Base-by-base conservation (phyloP, 2,329 filamentous ascomycete species). In the Myotisia sp. region DNA sequence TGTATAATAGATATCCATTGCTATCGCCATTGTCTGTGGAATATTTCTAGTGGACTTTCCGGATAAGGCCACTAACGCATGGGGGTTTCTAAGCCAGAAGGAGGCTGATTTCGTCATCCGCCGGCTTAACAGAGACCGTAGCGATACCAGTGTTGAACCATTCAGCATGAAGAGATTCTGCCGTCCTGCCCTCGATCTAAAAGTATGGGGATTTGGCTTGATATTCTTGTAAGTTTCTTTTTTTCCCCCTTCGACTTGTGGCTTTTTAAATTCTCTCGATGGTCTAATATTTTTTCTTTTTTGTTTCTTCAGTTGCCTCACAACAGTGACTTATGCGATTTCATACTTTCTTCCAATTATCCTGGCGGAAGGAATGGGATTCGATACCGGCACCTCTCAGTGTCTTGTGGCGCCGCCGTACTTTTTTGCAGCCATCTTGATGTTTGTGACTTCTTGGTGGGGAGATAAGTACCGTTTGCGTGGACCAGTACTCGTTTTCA, bases 341-440 rank as follows among this genome's bases (percentile, higher is more conserved):
- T 77, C 79, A 2, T 87, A 80, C 54, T 87, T 86, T 50, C 58
- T 86, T 3, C 81, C 82, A 5, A 71, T 86, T 47, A 81, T 90
- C 45, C 70, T 92, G 4, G 49, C 50, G 6, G 43, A 57, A 16
- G 66, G 67, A 12, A 70, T 86, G 63, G 68, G 71, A 9, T 86
- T 82, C 60, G 62, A 55, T 29, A 62, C 76, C 4, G 75, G 65
- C 5, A 62, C 62, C 31, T 63, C 78, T 0, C 79, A 84, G 54
- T 82, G 78, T 49, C 70, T 86, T 3, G 67, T 76, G 3, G 78
- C 81, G 0, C 78, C 77, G 0, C 76, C 77, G 5, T 82, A 77
- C 49, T 69, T 59, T 17, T 70, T 80, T 39, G 72, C 75, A 6
- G 74, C 71, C 22, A 60, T 79, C 37, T 50, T 75, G 45, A 79